Percentiles rank a stretch among this genome's conserved stretches.
phyloP scores from a whole-genome alignment of 768 basidiomycete species.

The Trametes villosa region DNA sequence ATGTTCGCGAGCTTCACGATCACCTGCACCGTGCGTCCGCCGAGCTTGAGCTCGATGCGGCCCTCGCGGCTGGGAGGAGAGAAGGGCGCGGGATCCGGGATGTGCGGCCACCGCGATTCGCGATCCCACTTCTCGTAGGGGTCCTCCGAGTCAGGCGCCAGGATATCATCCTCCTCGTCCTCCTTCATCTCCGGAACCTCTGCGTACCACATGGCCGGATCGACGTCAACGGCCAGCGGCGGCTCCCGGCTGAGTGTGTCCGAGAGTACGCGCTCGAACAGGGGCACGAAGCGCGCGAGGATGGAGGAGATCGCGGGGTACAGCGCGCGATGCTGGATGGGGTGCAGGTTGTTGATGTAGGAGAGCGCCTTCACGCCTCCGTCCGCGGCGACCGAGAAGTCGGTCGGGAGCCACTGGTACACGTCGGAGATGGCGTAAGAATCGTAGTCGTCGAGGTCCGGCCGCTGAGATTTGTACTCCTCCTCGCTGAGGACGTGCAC shows the following conservation, averaged over 20 bases:
- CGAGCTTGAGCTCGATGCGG: conserved; percentile 3
- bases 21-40: conserved; percentile 36
- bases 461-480: background rate
- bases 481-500: background rate
- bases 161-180: no score
- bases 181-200: background rate
- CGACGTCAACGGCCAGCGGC: conserved; percentile 3
- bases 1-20: conserved; percentile 48
- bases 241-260: conserved; percentile 9
- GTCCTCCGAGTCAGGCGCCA: no score
- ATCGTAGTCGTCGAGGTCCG: background rate
- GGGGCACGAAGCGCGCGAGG: conserved; percentile 29
- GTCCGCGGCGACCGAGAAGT: conserved; percentile 31
- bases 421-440: conserved; percentile 17
- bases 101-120: conserved; percentile 12
- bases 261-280: conserved; percentile 34
- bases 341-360: conserved; percentile 41
- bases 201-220: conserved; percentile 16
- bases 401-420: conserved; percentile 38
- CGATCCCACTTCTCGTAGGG: conserved; percentile 3
- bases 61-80: conserved; percentile 1
- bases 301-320: conserved; percentile 26
- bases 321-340: conserved; percentile 17
- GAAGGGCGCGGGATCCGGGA: conserved; percentile 24
- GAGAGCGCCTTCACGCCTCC: conserved; percentile 26